Percentiles rank a stretch among this genome's conserved stretches.
Evolutionary conservation across 2,329 filamentous ascomycete species (phyloP).

Genomic region (Cytospora mali): DNA sequence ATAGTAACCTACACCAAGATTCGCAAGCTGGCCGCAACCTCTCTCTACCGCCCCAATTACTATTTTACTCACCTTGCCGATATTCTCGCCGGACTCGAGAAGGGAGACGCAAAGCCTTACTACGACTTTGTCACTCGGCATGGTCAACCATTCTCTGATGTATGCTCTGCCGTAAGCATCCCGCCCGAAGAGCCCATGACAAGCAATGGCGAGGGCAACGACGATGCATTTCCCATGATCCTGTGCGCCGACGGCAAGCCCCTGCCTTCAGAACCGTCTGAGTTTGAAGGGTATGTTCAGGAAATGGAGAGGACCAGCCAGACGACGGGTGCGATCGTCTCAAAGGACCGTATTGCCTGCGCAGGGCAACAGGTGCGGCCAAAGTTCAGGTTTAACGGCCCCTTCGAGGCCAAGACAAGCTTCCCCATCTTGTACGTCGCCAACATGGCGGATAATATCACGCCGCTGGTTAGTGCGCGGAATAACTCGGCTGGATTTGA

Average conservation of each 20-base stretch:
- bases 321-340: conserved; percentile 48
- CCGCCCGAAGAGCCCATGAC: conserved; percentile 38
- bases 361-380: conserved; percentile 42
- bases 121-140: conserved; percentile 38
- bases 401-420: conserved; percentile 39
- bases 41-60: conserved; percentile 49
- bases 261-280: conserved; percentile 37
- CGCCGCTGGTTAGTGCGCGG: conserved; percentile 45
- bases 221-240: conserved; percentile 49
- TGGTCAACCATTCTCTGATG: conserved; percentile 27
- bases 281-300: conserved; percentile 40
- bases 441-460: conserved; percentile 49
- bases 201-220: conserved; percentile 38
- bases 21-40: conserved; percentile 45
- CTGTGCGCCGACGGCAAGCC: conserved; percentile 48
- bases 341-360: conserved; percentile 46
- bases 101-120: conserved; percentile 48
- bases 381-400: conserved; percentile 43
- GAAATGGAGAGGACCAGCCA: conserved; percentile 42
- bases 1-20: conserved; percentile 55
- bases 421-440: conserved; percentile 49
- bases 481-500: conserved; percentile 49
- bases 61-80: conserved; percentile 47
- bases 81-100: conserved; percentile 47
- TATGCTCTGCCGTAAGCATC: conserved; percentile 38